These are phyloP conservation scores for Geotrichum klebahnii DNA, from an alignment of 1,139 yeast genomes.

Conservation along the genomic window DNA sequence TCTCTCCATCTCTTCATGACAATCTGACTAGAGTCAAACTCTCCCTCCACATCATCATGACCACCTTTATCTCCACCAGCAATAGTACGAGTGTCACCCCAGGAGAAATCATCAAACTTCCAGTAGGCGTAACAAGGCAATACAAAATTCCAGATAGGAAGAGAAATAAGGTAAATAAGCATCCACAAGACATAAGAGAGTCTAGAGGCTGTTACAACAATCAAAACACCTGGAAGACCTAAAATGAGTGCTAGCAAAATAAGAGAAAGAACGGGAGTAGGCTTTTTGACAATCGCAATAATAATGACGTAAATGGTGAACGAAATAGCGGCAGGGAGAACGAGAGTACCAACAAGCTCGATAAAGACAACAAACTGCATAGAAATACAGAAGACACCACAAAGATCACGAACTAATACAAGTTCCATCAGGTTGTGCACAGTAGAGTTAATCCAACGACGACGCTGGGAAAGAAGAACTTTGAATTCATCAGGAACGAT, in stretches of 20 bases:
- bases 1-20: constrained; percentile 93
- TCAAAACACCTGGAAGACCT: constrained; percentile 84
- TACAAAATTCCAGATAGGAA: constrained; percentile 93
- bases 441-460: constrained; percentile 98
- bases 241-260: constrained; percentile 74
- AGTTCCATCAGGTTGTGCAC: constrained; percentile 93
- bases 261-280: constrained; percentile 79
- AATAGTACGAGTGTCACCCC: constrained; percentile 96
- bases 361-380: constrained; percentile 92
- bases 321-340: constrained; percentile 85
- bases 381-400: constrained; percentile 96
- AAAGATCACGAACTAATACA: constrained; percentile 78
- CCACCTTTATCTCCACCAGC: constrained; percentile 63
- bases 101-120: constrained; percentile 96
- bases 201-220: constrained; percentile 83
- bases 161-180: constrained; percentile 70
- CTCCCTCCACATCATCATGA: constrained; percentile 70
- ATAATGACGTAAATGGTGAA: constrained; percentile 81
- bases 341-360: constrained; percentile 85
- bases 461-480: constrained; percentile 86
- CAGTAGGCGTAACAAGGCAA: constrained; percentile 86
- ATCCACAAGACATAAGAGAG: constrained; percentile 76
- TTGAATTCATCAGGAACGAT: constrained; percentile 79
- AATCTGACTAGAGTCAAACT: constrained; percentile 82
- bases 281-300: constrained; percentile 68